phyloP scores from a whole-genome alignment of 1,284 basidiomycete genomes.

The Puccinia brachypodii region DNA sequence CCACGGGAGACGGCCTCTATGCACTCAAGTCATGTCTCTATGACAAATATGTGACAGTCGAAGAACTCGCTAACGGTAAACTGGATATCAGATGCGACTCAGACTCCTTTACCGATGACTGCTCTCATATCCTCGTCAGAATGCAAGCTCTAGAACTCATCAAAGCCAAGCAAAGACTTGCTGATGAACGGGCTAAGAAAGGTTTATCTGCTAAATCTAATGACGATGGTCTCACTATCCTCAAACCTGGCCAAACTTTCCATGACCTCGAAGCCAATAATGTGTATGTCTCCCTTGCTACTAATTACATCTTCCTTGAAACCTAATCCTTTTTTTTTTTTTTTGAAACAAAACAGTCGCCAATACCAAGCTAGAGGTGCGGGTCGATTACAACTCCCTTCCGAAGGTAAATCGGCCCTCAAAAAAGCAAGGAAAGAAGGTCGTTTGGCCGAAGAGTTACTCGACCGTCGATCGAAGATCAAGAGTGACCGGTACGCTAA shows the following conservation, averaged over 20 bases:
- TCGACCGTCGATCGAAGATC: slow-evolving; percentile 82
- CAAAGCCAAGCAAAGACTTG: slow-evolving; percentile 35
- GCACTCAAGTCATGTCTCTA: slow-evolving; percentile 75
- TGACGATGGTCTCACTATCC: slow-evolving; percentile 31
- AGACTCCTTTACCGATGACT: neutral
- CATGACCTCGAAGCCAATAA: slow-evolving; percentile 51
- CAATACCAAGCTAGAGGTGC: slow-evolving; percentile 84
- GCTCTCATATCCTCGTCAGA: slow-evolving; percentile 35
- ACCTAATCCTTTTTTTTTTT: neutral
- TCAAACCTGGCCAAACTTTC: slow-evolving; percentile 40
- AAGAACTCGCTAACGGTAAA: slow-evolving; percentile 76
- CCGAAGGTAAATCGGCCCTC: slow-evolving; percentile 73
- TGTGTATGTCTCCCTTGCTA: slow-evolving; percentile 56
- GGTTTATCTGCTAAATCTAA: slow-evolving; percentile 23
- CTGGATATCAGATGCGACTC: slow-evolving; percentile 49
- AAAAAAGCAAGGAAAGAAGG: slow-evolving; percentile 84
- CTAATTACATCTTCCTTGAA: neutral
- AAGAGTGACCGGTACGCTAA: slow-evolving; percentile 65
- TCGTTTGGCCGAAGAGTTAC: slow-evolving; percentile 77
- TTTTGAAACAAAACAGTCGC: slow-evolving; percentile 62
- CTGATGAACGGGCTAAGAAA: slow-evolving; percentile 42
- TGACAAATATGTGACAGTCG: slow-evolving; percentile 75
- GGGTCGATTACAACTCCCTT: slow-evolving; percentile 69
- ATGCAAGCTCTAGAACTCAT: slow-evolving; percentile 44
- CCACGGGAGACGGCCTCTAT: slow-evolving; percentile 66